phyloP scores from a whole-genome alignment of 805 yeast genomes.

The Candida ulmi region DNA sequence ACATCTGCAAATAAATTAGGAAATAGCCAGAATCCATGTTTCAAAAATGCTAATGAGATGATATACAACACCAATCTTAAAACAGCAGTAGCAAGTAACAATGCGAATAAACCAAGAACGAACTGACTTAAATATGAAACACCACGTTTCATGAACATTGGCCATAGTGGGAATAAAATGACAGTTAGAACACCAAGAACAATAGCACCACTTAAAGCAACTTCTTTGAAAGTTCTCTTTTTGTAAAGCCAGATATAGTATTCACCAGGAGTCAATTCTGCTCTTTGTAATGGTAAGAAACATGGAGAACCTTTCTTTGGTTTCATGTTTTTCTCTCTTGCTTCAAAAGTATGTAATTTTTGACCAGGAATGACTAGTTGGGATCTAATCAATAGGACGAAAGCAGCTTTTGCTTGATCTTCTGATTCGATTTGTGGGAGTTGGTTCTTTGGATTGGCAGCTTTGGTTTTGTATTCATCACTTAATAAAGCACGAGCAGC shows the following conservation, averaged over 20 bases:
- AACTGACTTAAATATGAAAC: conserved; percentile 88
- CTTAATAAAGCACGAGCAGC: conserved; percentile 72
- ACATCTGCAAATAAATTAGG: conserved; percentile 96
- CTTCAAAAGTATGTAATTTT: conserved; percentile 65
- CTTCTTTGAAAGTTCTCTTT: conserved; percentile 49
- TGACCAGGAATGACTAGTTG: conserved; percentile 72
- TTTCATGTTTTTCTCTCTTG: conserved; percentile 53
- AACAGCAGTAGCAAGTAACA: conserved; percentile 74
- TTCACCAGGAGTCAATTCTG: conserved; percentile 54
- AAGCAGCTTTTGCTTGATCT: conserved; percentile 53
- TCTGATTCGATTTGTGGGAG: conserved; percentile 47
- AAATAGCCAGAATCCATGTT: conserved; percentile 89
- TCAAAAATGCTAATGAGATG: conserved; percentile 48
- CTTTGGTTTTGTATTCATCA: conserved; percentile 57
- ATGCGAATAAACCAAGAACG: conserved; percentile 63
- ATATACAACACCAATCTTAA: conserved; percentile 65
- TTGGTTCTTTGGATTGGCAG: conserved; percentile 38
- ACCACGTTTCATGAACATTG: conserved; percentile 77
- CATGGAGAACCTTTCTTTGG: conserved; percentile 65
- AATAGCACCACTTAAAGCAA: conserved; percentile 32
- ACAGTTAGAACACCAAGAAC: conserved; percentile 62
- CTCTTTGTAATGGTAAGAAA: conserved; percentile 48
- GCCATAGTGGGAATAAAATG: conserved; percentile 92
- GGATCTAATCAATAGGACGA: conserved; percentile 63
- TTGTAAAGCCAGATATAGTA: conserved; percentile 84